phyloP scores from a whole-genome alignment of 2,329 filamentous ascomycete genomes.

The Colletotrichum higginsianum region DNA sequence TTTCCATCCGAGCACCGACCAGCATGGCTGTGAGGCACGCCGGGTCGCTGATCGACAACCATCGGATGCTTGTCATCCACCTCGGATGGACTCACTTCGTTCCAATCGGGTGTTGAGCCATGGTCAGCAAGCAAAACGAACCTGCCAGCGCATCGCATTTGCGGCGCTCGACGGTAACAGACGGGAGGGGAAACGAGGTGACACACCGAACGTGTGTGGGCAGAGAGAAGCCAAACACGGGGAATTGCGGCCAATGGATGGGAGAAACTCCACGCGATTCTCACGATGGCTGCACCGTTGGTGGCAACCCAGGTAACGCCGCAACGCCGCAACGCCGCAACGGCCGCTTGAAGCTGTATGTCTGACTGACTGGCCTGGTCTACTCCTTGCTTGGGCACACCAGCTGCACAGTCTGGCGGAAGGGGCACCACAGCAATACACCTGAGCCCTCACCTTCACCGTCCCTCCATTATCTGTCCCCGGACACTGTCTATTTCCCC shows the following conservation, averaged over 20 bases:
- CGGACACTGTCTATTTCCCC: background rate
- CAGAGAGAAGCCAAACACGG: background rate
- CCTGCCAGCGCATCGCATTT: slow-evolving; percentile 24
- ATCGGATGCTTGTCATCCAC: slow-evolving; percentile 21
- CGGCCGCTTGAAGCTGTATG: background rate
- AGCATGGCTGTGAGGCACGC: background rate
- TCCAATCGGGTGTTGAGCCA: slow-evolving; percentile 1
- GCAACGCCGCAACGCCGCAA: background rate
- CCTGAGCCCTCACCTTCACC: background rate
- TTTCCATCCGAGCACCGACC: slow-evolving; percentile 27
- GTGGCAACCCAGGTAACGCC: slow-evolving; percentile 20
- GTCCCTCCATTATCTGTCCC: background rate
- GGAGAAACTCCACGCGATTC: background rate
- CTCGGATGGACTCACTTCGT: background rate
- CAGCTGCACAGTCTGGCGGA: background rate
- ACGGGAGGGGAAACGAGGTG: background rate
- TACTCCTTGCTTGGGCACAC: background rate
- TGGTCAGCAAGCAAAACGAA: slow-evolving; percentile 13
- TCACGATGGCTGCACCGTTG: background rate
- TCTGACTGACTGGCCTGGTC: slow-evolving; percentile 9
- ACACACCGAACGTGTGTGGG: background rate
- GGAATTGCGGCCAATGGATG: background rate
- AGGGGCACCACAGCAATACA: background rate
- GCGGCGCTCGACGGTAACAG: slow-evolving; percentile 36
- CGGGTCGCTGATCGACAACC: background rate